A percentile compares a stretch with the other conserved stretches of the same genome.
Evolutionary conservation across 225 moss, liverwort and hornwort species (phyloP).

Genomic region (Rhytidiadelphus loreus): DNA sequence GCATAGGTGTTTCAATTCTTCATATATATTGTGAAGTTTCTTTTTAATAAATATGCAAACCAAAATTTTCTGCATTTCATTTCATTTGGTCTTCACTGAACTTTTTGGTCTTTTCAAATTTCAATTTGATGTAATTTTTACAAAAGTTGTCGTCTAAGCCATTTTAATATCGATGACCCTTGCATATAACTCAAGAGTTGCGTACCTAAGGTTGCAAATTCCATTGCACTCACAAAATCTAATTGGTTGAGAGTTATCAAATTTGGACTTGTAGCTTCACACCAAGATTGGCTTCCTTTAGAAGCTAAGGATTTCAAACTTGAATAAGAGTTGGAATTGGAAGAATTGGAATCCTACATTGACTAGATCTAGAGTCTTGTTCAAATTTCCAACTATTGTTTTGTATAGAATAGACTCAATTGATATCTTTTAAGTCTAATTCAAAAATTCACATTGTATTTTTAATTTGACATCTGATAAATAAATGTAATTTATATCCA

Average conservation of each 20-base stretch:
- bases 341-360: neutral
- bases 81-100: neutral
- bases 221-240: neutral
- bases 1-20: neutral
- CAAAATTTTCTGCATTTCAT: neutral
- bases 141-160: rapidly evolving
- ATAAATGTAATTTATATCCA: neutral
- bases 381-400: neutral
- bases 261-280: neutral
- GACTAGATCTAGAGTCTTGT: neutral
- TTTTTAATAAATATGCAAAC: neutral
- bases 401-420: neutral
- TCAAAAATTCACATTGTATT: neutral
- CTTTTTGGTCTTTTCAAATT: neutral
- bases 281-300: neutral
- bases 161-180: neutral
- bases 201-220: rapidly evolving
- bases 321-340: neutral
- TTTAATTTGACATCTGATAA: neutral
- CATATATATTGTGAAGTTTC: neutral
- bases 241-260: too few relatives aligned
- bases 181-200: too few relatives aligned
- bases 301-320: neutral
- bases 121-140: neutral
- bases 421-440: neutral